These are phyloP conservation scores for Coniochaeta hoffmannii DNA, from an alignment of 2,329 filamentous ascomycete genomes.

Conservation along the genomic window DNA sequence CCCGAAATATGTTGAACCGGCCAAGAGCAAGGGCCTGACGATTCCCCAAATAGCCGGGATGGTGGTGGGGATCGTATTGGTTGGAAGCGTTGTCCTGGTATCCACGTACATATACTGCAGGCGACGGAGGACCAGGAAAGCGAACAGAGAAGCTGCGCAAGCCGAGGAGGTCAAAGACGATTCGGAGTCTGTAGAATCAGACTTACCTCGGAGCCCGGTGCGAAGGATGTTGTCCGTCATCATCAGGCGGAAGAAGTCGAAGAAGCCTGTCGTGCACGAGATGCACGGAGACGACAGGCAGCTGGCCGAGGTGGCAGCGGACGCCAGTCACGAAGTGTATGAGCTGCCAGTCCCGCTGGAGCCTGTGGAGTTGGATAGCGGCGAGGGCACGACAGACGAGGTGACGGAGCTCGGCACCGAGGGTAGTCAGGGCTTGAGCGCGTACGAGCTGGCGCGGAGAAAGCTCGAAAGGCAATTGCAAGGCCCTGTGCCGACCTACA, in stretches of 20 bases:
- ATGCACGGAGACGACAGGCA: conserved; percentile 21
- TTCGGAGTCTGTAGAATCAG: conserved; percentile 22
- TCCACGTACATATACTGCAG: conserved; percentile 22
- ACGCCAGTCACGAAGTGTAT: conserved; percentile 40
- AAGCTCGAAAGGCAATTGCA: conserved; percentile 45
- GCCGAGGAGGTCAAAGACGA: conserved; percentile 29
- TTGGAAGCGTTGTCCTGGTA: conserved; percentile 22
- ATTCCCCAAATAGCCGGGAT: conserved; percentile 37
- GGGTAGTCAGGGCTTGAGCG: conserved; percentile 29
- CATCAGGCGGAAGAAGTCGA: conserved; percentile 25
- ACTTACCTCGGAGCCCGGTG: conserved; percentile 26
- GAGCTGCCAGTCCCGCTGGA: conserved; percentile 39
- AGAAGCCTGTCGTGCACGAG: conserved; percentile 16
- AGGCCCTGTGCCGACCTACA: conserved; percentile 41
- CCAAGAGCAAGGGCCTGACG: conserved; percentile 22
- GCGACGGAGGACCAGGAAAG: conserved; percentile 22
- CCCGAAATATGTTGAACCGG: conserved; percentile 27
- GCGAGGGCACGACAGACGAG: conserved; percentile 26
- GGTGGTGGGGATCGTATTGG: conserved; percentile 31
- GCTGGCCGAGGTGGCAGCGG: conserved; percentile 32
- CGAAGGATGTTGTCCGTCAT: conserved; percentile 36
- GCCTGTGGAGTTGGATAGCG: conserved; percentile 42
- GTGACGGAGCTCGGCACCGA: conserved; percentile 31
- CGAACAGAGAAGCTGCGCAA: conserved; percentile 15
- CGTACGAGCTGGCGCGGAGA: conserved; percentile 43